Percentiles rank a stretch among this genome's conserved stretches.
phyloP scores from a whole-genome alignment of 768 basidiomycete genomes.

The Pulveroboletus frians region DNA sequence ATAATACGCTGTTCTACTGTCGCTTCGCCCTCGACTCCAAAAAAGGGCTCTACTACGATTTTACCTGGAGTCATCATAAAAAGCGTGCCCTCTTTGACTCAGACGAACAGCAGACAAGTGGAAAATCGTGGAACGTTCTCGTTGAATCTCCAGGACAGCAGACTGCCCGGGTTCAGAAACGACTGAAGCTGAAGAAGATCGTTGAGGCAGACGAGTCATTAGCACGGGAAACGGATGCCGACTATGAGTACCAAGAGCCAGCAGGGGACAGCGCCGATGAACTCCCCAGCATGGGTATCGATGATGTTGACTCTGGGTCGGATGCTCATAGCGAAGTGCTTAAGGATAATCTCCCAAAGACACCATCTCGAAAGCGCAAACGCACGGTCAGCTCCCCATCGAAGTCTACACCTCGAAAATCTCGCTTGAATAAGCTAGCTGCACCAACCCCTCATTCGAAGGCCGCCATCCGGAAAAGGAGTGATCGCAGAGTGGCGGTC shows the following conservation, averaged over 20 bases:
- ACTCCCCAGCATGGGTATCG: constrained; percentile 9
- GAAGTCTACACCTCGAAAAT: constrained; percentile 34
- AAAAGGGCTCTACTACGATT: constrained; percentile 57
- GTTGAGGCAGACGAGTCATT: constrained; percentile 23
- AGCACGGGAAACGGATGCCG: constrained; percentile 13
- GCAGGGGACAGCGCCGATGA: constrained; percentile 18
- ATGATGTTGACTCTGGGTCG: constrained; percentile 24
- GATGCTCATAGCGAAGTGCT: constrained; percentile 24
- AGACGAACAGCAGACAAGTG: constrained; percentile 31
- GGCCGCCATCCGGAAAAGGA: constrained; percentile 51
- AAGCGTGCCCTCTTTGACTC: constrained; percentile 31
- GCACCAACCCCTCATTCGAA: constrained; percentile 77
- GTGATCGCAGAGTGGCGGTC: constrained; percentile 23
- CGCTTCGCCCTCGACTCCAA: constrained; percentile 51
- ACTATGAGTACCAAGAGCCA: constrained; percentile 22
- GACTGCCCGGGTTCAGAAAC: constrained; percentile 14
- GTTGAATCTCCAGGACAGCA: constrained; percentile 17
- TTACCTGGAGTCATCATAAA: constrained; percentile 54
- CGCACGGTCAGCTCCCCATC: constrained; percentile 26
- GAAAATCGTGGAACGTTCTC: constrained; percentile 45
- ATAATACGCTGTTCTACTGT: constrained; percentile 47
- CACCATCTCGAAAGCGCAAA: constrained; percentile 54
- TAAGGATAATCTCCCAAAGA: constrained; percentile 37
- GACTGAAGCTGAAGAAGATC: constrained; percentile 15
- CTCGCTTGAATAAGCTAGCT: constrained; percentile 38